Base-by-base conservation (phyloP, 2,329 filamentous ascomycete species). In the Neoarthrinium moseri region DNA sequence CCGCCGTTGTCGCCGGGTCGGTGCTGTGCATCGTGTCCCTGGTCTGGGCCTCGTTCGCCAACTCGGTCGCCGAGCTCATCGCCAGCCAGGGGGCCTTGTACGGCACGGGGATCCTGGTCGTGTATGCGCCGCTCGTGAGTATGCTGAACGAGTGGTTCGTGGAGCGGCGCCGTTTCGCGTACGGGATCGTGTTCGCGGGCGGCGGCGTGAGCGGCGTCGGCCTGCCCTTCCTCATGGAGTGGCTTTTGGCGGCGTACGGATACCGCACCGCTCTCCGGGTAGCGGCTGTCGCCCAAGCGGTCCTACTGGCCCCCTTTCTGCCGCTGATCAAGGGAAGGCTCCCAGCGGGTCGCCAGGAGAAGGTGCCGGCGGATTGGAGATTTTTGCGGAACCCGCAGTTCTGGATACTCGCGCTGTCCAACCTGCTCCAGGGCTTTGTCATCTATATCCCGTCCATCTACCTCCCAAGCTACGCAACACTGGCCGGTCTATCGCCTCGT, bases 121-220 rank as follows among this genome's bases (percentile, higher is more conserved):
- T 74, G 6, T 83, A 81, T 57, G 74, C 71, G 21, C 79, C 81
- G 0, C 34, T 43, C 34, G 22, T 48, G 12, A 24, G 34, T 15
- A 38, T 38, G 39, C 40, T 84, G 51, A 77, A 84, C 49, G 77
- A 84, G 58, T 85, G 80, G 79, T 85, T 84, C 57, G 69, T 79
- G 18, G 68, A 66, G 33, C 72, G 73, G 34, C 80, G 80, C 41
- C 80, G 80, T 1, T 62, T 84, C 26, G 81, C 81, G 2, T 81
- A 80, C 54, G 83, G 83, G n/a, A 73, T 83, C 41, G 80, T 86
- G 73, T 83, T 78, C 74, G 75, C 73, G 10, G 72, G 75, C 3
- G 75, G 75, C 0, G 74, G 77, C 0, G 57, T 78, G 6, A 73
- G 71, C 0, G 78, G 78, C 30, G 70, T 78, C 27, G 56, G 72